Conservation (phyloP, 2,329 filamentous ascomycete species). For the Penicillium italicum region DNA sequence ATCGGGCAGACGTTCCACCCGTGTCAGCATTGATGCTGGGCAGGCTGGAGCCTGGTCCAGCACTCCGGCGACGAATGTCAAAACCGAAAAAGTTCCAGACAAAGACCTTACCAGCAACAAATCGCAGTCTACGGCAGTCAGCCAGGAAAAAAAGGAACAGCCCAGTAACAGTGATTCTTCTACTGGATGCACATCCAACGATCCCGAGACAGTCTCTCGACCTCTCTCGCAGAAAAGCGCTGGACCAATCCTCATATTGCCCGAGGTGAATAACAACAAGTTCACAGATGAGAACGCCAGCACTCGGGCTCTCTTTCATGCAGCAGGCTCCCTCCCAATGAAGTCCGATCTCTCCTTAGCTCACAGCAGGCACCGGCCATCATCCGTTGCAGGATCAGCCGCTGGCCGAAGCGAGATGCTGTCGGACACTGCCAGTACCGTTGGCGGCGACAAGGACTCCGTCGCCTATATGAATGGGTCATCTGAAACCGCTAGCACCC, state of each 20-base stretch:
- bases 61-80: constrained; percentile 8
- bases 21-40: constrained; percentile 28
- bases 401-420: constrained; percentile 31
- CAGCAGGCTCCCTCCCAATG: constrained; percentile 24
- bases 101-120: not conserved
- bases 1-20: constrained; percentile 21
- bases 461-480: constrained; percentile 16
- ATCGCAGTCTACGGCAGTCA: not conserved
- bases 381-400: constrained; percentile 25
- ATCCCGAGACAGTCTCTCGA: constrained; percentile 12
- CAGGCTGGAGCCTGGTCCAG: constrained; percentile 27
- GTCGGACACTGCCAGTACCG: constrained; percentile 27
- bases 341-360: constrained; percentile 22
- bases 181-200: not conserved
- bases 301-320: constrained; percentile 33
- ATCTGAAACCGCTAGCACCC: constrained; percentile 30
- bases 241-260: constrained; percentile 29
- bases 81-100: not conserved
- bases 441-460: constrained; percentile 28
- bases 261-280: constrained; percentile 27
- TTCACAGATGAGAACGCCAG: constrained; percentile 33
- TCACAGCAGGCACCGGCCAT: constrained; percentile 18
- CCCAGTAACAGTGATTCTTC: not conserved
- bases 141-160: constrained; percentile 12
- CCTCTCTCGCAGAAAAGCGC: constrained; percentile 16